phyloP scores from a whole-genome alignment of 768 basidiomycete genomes.

The Hirschioporus abietinus region DNA sequence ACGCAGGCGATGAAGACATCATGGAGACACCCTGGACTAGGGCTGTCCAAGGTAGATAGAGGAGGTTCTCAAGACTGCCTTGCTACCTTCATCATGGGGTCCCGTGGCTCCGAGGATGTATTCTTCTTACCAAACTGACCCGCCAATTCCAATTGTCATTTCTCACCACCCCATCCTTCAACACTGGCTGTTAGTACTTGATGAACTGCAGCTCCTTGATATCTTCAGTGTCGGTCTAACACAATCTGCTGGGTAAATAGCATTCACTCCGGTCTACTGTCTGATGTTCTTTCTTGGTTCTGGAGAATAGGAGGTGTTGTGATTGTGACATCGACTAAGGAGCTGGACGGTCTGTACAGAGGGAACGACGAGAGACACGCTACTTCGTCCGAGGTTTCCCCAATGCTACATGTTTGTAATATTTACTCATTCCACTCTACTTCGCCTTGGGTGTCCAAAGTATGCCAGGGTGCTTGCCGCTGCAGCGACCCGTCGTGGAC shows the following conservation, averaged over 20 bases:
- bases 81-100: not conserved
- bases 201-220: conserved; percentile 57
- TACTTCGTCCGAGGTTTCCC: too few species aligned
- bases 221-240: conserved; percentile 57
- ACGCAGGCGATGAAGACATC: conserved; percentile 10
- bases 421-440: too few species aligned
- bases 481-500: too few species aligned
- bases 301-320: conserved; percentile 60
- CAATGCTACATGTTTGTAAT: too few species aligned
- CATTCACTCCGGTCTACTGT: conserved; percentile 41
- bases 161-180: conserved; percentile 38
- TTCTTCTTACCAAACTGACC: conserved; percentile 25
- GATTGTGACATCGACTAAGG: conserved; percentile 43
- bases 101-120: not conserved
- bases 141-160: conserved; percentile 40
- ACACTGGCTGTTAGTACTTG: conserved; percentile 50
- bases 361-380: conserved; percentile 47
- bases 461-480: too few species aligned
- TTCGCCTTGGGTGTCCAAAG: too few species aligned
- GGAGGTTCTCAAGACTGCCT: conserved; percentile 18
- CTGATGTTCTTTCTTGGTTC: conserved; percentile 53
- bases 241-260: too few species aligned
- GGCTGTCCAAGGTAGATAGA: conserved; percentile 27
- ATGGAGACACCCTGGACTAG: conserved; percentile 21
- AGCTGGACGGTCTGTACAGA: conserved; percentile 52